Base-by-base conservation (phyloP, 139 green algal genomes). In the Marvania coccoides region DNA sequence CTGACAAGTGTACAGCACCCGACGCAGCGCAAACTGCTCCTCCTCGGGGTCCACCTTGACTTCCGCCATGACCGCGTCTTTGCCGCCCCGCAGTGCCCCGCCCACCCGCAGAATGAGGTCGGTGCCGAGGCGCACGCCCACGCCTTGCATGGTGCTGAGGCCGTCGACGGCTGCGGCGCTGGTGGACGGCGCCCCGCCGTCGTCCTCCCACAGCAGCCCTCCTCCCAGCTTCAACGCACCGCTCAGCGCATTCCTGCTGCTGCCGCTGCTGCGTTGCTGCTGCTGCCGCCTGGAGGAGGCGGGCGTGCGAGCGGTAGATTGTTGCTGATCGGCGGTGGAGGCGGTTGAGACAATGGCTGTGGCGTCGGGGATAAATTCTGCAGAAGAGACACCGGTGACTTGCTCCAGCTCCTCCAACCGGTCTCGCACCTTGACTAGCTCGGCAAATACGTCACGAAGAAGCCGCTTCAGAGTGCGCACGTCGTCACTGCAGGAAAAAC, bases 381-480 rank as follows among this genome's bases (percentile, higher is more conserved):
- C 19, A 51, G 42, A 51, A 51, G n/a, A 8, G 5, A 71, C 23
- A 5, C 60, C 58, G 2, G 60, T 24, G 8, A 46, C 35, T 15
- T 39, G 39, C 31, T 83, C 76, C 24, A 80, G n/a, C 28, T 30
- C 40, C 8, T 63, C 63, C 13, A 83, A 56, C 28, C 77, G 69
- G 5, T 30, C 33, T 24, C 61, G 69, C 5, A 80, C 30, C 23
- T 60, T 63, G 9, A 85, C 58, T 10, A 82, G 61, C 4, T 83
- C 72, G 0, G 61, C 63, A 61, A 86, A 86, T 0, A 64, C 36
- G 30, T 86, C 80, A 10, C 73, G 65, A 34, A 75, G 54, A 13
- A 86, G 67, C 19, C 80, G 65, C 39, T 79, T 83, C 2, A 85
- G 53, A 0, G 62, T 37, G 2, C 26, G 30, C 13, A 85, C 39